A percentile compares a stretch with the other conserved stretches of the same genome.
Evolutionary conservation across 768 basidiomycete genomes (phyloP).

Genomic region (Termitomyces eurrhizus): DNA sequence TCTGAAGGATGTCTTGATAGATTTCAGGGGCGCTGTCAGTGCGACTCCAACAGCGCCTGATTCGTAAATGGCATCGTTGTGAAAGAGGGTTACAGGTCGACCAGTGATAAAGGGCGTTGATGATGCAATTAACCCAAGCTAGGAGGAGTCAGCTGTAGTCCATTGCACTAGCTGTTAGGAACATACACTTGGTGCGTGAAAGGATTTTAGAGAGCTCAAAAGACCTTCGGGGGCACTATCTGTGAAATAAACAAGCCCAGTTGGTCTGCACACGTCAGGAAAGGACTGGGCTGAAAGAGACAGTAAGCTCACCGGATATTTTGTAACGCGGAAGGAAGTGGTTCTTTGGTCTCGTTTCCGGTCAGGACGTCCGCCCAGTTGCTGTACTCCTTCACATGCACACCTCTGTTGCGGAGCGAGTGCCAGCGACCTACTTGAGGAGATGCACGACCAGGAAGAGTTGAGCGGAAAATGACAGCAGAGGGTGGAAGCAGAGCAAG

Average conservation of each 20-base stretch:
- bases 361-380: conserved; percentile 56
- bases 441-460: conserved; percentile 52
- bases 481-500: conserved; percentile 46
- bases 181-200: conserved; percentile 50
- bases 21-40: conserved; percentile 18
- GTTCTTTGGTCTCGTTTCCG: conserved; percentile 12
- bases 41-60: conserved; percentile 72
- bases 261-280: conserved; percentile 16
- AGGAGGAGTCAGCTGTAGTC: conserved; percentile 4
- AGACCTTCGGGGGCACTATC: conserved; percentile 59
- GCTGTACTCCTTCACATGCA: conserved; percentile 17
- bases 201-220: conserved; percentile 35
- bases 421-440: conserved; percentile 74
- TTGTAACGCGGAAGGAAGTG: conserved; percentile 37
- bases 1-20: conserved; percentile 27
- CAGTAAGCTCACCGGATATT: conserved; percentile 28
- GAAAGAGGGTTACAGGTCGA: conserved; percentile 64
- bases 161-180: background rate
- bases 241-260: conserved; percentile 48
- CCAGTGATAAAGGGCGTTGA: conserved; percentile 82
- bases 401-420: conserved; percentile 42
- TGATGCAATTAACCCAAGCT: conserved; percentile 67
- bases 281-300: background rate
- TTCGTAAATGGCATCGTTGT: conserved; percentile 48
- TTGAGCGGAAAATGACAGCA: conserved; percentile 56